Percentiles rank a stretch among this genome's conserved stretches.
Evolutionary conservation across 345 rosid genomes (phyloP).

Genomic region (Mercurialis annua): DNA sequence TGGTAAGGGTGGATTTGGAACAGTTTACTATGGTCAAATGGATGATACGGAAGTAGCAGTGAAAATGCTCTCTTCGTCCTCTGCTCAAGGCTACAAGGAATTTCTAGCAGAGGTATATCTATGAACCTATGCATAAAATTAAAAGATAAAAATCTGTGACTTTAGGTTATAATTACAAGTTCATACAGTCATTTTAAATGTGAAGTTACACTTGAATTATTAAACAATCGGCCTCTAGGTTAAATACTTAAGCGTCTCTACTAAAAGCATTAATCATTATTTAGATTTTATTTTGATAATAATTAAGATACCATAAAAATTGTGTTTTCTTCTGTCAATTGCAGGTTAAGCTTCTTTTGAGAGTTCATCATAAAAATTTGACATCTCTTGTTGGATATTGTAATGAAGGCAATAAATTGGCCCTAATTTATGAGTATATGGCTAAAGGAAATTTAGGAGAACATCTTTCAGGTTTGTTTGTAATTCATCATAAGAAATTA

Average conservation of each 20-base stretch:
- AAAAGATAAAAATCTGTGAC: no score
- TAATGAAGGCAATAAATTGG: constrained; percentile 36
- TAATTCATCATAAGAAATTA: neutral
- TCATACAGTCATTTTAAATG: no score
- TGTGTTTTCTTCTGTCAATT: neutral
- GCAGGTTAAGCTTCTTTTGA: constrained; percentile 40
- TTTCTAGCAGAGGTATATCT: constrained; percentile 16
- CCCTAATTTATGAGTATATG: constrained; percentile 46
- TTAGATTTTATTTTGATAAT: no score
- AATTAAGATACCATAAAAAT: no score
- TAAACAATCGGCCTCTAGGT: no score
- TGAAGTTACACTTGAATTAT: no score
- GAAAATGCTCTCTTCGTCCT: constrained; percentile 29
- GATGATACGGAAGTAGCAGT: constrained; percentile 51
- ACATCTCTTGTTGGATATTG: constrained; percentile 40
- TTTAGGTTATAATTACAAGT: no score
- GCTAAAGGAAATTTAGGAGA: constrained; percentile 34
- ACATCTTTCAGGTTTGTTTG: constrained; percentile 28
- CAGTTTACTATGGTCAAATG: constrained; percentile 47
- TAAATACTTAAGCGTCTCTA: no score
- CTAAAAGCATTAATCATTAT: no score
- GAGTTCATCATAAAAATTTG: constrained; percentile 45
- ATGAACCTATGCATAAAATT: no score
- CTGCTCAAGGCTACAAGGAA: constrained; percentile 9
- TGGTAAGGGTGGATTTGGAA: constrained; percentile 58